These are phyloP conservation scores for Pezicula neosporulosa DNA, from an alignment of 2,329 filamentous ascomycete species.

Conservation along the genomic window DNA sequence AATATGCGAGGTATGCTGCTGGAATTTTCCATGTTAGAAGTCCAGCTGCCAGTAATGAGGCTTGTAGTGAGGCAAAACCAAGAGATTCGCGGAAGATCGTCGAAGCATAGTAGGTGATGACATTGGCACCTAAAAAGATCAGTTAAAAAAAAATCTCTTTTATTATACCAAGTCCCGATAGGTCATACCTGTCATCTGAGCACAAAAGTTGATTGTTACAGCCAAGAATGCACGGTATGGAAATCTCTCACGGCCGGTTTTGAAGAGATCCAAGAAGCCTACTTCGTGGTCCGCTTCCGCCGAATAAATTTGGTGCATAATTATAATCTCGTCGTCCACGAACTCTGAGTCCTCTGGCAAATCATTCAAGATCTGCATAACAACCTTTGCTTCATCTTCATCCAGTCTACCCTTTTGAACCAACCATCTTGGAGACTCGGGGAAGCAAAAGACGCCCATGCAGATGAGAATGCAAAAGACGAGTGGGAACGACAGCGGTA, in stretches of 20 bases:
- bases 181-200: constrained; percentile 19
- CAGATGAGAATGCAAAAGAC: constrained; percentile 27
- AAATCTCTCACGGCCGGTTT: neutral
- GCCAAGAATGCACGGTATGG: constrained; percentile 1
- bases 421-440: constrained; percentile 10
- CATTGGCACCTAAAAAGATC: constrained; percentile 21
- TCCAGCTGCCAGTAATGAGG: constrained; percentile 22
- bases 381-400: constrained; percentile 26
- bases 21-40: constrained; percentile 18
- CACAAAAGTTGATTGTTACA: constrained; percentile 18
- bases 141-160: neutral
- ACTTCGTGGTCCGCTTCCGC: neutral
- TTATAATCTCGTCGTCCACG: neutral
- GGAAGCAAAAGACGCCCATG: constrained; percentile 8
- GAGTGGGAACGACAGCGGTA: constrained; percentile 27
- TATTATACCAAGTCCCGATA: neutral
- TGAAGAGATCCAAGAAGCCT: constrained; percentile 4
- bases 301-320: neutral
- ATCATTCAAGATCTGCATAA: constrained; percentile 27
- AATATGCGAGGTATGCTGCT: constrained; percentile 1
- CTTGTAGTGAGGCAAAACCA: constrained; percentile 15
- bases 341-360: constrained; percentile 37
- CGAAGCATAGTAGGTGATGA: constrained; percentile 28
- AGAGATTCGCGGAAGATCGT: constrained; percentile 26
- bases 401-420: constrained; percentile 2